These are phyloP conservation scores for Solanum hybrid DNA, from an alignment of 305 asterid genomes.

Conservation along the genomic window DNA sequence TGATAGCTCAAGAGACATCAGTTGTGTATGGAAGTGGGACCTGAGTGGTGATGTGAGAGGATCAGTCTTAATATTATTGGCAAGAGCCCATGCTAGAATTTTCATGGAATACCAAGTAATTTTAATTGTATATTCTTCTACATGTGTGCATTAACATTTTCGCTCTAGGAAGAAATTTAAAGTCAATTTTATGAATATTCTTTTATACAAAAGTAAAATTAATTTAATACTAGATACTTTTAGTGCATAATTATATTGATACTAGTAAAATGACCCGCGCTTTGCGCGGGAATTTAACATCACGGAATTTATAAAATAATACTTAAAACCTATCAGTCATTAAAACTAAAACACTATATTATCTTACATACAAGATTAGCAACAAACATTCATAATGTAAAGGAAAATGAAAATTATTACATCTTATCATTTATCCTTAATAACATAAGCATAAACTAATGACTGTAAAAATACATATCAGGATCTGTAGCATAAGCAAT, in stretches of 20 bases:
- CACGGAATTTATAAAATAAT: too few species aligned
- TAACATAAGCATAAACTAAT: too few species aligned
- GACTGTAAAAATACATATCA: too few species aligned
- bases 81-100: background rate
- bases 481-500: too few species aligned
- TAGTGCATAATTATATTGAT: background rate
- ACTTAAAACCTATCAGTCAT: too few species aligned
- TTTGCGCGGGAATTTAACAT: too few species aligned
- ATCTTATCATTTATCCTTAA: too few species aligned
- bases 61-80: background rate
- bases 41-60: background rate
- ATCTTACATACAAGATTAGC: too few species aligned
- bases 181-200: background rate
- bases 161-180: background rate
- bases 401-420: too few species aligned
- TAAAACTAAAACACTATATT: too few species aligned
- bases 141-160: background rate
- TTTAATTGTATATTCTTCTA: background rate
- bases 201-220: background rate
- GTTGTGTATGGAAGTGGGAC: background rate
- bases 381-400: too few species aligned
- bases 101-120: background rate
- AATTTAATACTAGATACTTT: background rate
- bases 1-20: background rate
- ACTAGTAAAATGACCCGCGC: background rate